Evolutionary conservation across 2,329 filamentous ascomycete genomes (phyloP).

Genomic region (Bipolaris victoriae): DNA sequence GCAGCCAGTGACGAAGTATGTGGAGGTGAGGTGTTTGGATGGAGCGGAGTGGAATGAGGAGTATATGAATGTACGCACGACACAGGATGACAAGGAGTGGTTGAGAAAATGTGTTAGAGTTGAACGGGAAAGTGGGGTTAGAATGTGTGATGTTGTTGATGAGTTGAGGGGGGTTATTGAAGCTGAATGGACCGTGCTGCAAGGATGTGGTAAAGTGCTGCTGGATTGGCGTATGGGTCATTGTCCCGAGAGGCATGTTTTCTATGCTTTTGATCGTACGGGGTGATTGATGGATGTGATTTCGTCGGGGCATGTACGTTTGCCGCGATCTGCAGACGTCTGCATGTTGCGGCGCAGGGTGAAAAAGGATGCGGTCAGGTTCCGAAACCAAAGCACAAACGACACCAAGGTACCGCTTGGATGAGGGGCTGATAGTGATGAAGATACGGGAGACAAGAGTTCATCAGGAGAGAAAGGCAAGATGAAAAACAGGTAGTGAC

Average conservation of each 20-base stretch:
- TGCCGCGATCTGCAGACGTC: background rate
- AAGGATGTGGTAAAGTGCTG: slow-evolving; percentile 5
- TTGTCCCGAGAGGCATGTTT: background rate
- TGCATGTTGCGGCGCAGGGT: background rate
- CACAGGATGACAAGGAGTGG: slow-evolving; percentile 1
- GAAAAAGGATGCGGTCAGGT: background rate
- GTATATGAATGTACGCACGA: slow-evolving; percentile 6
- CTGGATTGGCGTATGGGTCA: slow-evolving; percentile 15
- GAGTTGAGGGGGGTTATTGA: slow-evolving; percentile 17
- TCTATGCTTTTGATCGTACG: background rate
- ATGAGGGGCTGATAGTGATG: background rate
- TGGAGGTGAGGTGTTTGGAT: slow-evolving; percentile 7
- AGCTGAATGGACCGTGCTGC: background rate
- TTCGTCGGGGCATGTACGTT: background rate
- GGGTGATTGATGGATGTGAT: background rate
- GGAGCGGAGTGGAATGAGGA: slow-evolving; percentile 10
- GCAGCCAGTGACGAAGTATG: background rate
- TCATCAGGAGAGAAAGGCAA: too few relatives aligned
- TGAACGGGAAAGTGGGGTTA: slow-evolving; percentile 18
- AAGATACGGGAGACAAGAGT: background rate
- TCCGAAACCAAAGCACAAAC: background rate
- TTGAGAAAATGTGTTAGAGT: slow-evolving; percentile 12
- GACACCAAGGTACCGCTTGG: background rate
- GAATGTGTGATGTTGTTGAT: slow-evolving; percentile 18
- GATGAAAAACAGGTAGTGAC: background rate